Conservation (phyloP, 2,329 filamentous ascomycete genomes). For the Ambrosiella cleistominuta region DNA sequence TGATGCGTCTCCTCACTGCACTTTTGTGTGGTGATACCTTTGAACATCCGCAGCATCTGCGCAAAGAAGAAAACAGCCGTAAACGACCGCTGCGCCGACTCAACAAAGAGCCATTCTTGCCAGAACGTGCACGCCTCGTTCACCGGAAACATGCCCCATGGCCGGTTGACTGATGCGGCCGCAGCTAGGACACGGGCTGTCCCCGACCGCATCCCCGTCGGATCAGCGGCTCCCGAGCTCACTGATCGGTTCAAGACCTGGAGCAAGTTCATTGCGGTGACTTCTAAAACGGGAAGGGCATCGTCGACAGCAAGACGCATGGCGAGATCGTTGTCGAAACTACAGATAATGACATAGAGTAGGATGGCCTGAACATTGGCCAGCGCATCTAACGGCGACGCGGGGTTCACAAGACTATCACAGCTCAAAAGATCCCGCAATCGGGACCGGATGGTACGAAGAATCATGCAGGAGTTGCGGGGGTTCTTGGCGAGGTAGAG, state of each 20-base stretch:
- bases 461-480: conserved; percentile 29
- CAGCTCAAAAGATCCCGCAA: conserved; percentile 25
- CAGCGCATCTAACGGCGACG: conserved; percentile 20
- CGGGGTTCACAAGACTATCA: conserved; percentile 15
- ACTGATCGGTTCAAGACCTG: background rate
- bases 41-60: conserved; percentile 22
- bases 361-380: conserved; percentile 26
- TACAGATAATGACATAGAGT: conserved; percentile 28
- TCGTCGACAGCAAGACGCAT: conserved; percentile 19
- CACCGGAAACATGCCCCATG: conserved; percentile 19
- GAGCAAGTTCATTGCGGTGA: background rate
- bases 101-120: conserved; percentile 33
- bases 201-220: background rate
- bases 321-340: conserved; percentile 27
- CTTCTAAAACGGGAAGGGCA: conserved; percentile 14
- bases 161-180: background rate
- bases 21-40: conserved; percentile 15
- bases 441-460: conserved; percentile 29
- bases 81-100: conserved; percentile 35
- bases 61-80: conserved; percentile 30
- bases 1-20: conserved; percentile 19
- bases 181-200: background rate
- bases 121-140: conserved; percentile 24
- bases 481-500: conserved; percentile 33
- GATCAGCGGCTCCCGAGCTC: background rate